A percentile compares a stretch with the other conserved stretches of the same genome.
These are phyloP conservation scores for Thielaviopsis ethacetica DNA, from an alignment of 2,329 filamentous ascomycete species.

Conservation along the genomic window DNA sequence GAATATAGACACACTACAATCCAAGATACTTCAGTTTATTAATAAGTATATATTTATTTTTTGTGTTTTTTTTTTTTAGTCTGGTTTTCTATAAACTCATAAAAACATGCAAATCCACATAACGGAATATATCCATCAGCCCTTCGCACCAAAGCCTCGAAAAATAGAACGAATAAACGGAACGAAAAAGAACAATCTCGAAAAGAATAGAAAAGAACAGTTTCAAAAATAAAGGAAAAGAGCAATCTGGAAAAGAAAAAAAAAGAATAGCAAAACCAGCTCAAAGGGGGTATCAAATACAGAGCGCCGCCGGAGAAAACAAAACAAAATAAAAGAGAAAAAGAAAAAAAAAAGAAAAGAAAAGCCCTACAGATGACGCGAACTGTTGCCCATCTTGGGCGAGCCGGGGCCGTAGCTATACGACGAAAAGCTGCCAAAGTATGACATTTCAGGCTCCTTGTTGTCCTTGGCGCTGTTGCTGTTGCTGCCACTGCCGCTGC, in stretches of 20 bases:
- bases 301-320: neutral
- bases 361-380: neutral
- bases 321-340: neutral
- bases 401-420: neutral
- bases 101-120: too few species aligned
- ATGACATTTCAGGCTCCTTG: neutral
- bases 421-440: neutral
- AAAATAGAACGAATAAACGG: too few species aligned
- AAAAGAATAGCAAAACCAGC: neutral
- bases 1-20: too few species aligned
- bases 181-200: too few species aligned
- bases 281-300: neutral
- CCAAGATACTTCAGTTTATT: too few species aligned
- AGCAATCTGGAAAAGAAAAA: too few species aligned
- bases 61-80: too few species aligned
- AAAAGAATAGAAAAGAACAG: too few species aligned
- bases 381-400: neutral
- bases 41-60: too few species aligned
- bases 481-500: neutral
- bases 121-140: too few species aligned
- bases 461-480: neutral
- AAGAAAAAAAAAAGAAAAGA: neutral
- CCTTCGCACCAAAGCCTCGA: too few species aligned
- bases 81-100: too few species aligned
- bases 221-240: neutral